Evolutionary conservation across 2,329 filamentous ascomycete genomes (phyloP).

Genomic region (Trichophyton simii): DNA sequence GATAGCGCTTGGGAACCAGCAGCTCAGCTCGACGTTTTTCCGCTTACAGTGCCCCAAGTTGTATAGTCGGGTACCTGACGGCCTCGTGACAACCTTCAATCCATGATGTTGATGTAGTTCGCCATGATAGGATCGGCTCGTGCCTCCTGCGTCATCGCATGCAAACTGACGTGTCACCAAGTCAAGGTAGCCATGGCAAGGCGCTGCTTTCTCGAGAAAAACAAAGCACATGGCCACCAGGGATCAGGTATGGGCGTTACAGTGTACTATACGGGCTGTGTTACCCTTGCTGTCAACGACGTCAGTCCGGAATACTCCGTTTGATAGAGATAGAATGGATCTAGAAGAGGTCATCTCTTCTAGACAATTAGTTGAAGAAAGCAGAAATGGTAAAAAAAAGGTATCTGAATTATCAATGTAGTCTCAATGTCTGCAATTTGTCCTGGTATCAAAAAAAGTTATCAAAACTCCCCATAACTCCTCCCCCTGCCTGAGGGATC

Average conservation of each 20-base stretch:
- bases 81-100: no score
- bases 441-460: background rate
- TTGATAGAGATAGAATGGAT: no score
- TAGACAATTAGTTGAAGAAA: no score
- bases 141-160: background rate
- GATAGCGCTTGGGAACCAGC: background rate
- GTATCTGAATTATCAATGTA: no score
- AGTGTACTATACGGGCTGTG: background rate
- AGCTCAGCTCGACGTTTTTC: no score
- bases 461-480: background rate
- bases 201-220: background rate
- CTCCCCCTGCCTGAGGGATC: background rate
- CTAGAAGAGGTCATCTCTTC: no score
- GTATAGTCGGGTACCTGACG: no score
- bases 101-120: background rate
- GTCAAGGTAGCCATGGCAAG: background rate
- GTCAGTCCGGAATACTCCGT: no score
- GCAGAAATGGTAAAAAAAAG: no score
- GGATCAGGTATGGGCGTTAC: background rate
- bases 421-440: background rate
- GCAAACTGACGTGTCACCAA: constrained; percentile 1
- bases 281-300: background rate
- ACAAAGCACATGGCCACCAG: constrained; percentile 2
- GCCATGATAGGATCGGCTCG: background rate
- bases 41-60: no score